Evolutionary conservation across 768 basidiomycete genomes (phyloP), one percentile per base, ranked within the genome.

Genomic region (Hydnomerulius pinastri): DNA sequence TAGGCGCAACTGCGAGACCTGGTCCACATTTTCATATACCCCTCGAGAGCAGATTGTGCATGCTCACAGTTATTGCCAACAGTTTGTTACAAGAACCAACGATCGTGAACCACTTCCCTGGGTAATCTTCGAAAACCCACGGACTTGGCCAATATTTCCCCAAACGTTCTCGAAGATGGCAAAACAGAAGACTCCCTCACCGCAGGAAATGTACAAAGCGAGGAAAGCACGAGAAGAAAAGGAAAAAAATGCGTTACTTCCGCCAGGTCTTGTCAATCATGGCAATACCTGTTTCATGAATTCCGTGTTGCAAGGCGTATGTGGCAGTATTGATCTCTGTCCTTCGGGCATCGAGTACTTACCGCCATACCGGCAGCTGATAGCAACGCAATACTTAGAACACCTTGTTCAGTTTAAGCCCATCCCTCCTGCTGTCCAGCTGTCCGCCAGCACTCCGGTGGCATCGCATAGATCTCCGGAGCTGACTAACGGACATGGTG

Each of bases 221-320:
- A 71, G 79, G 45, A 82, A 75, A 58, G 74, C 76, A 45, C 74
- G 78, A 59, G 86, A 89, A 64, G 86, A 88, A 58, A 71, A 73
- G 43, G 86, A 87, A 62, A 73, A 68, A 61, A 67, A 70, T 6
- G 83, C 84, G 0, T 73, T 78, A 35, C 72, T 90, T 9, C 89
- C 89, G 0, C 87, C 89, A 4, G 89, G 89, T 6, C 74, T 92
- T 20, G 62, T 82, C 38, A 92, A 92, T 64, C 87, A 90, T 71
- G 86, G 87, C 36, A 91, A 91, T 66, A 96, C 93, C 0, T 98
- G 94, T 70, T 98, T 94, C 71, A 91, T 95, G 87, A 98, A 96
- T 70, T 93, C 92, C 27, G 91, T 93, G 25, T 73, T 98, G 24
- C 94, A 98, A 66, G 90, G 87, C 32, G 89, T 87, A 71, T 57